A percentile compares a stretch with the other conserved stretches of the same genome.
phyloP scores from a whole-genome alignment of 257 asterid genomes.

The Nicotiana sylvestris region DNA sequence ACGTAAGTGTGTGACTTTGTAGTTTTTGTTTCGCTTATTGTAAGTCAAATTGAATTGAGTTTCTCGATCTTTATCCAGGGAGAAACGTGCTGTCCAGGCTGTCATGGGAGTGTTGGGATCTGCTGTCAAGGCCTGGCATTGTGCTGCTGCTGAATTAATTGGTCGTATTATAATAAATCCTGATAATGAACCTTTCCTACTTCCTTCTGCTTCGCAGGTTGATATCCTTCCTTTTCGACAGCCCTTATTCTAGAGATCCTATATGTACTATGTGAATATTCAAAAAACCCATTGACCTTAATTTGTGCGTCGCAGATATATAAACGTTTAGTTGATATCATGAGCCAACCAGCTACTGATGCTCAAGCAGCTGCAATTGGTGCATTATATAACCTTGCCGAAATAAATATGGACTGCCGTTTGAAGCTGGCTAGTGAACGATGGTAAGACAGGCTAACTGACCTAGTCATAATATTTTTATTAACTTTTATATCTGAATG shows the following conservation, averaged over 20 bases:
- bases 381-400: conserved; percentile 86
- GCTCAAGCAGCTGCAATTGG: conserved; percentile 98
- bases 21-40: background rate
- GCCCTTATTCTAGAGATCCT: background rate
- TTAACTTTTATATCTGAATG: conserved; percentile 4
- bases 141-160: conserved; percentile 89
- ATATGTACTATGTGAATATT: background rate
- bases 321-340: conserved; percentile 73
- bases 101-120: conserved; percentile 87
- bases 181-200: conserved; percentile 85
- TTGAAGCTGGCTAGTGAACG: conserved; percentile 90
- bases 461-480: background rate
- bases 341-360: conserved; percentile 82
- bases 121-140: conserved; percentile 88
- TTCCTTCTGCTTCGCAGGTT: conserved; percentile 87
- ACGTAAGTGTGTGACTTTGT: conserved; percentile 40
- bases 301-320: conserved; percentile 51
- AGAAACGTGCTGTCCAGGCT: conserved; percentile 80
- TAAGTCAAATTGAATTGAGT: background rate
- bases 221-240: background rate
- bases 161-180: conserved; percentile 94
- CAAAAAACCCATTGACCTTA: background rate
- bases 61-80: conserved; percentile 38
- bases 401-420: conserved; percentile 85
- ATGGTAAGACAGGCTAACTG: conserved; percentile 46